Evolutionary conservation across 2,329 filamentous ascomycete species (phyloP).

Genomic region (Byssothecium circinans): DNA sequence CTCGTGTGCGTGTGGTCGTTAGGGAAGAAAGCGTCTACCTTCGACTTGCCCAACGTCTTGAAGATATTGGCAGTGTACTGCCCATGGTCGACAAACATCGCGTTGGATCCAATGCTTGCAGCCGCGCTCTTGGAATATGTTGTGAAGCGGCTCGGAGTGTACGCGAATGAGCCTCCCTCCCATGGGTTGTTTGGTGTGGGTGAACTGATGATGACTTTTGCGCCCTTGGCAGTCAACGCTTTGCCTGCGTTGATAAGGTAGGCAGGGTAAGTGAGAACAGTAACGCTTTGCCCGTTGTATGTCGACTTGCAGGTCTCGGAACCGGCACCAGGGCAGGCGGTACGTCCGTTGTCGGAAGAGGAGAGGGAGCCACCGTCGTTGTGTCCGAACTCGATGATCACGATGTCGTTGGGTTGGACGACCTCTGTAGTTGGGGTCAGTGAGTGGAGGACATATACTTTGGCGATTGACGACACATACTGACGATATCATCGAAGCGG

Average conservation of each 20-base stretch:
- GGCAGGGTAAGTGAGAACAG: conserved; percentile 62
- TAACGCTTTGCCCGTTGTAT: conserved; percentile 57
- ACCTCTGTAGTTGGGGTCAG: conserved; percentile 23
- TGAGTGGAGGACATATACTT: neutral
- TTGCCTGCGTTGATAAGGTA: conserved; percentile 62
- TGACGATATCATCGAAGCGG: conserved; percentile 61
- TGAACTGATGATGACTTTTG: conserved; percentile 61
- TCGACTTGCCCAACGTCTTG: conserved; percentile 51
- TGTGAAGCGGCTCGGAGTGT: conserved; percentile 57
- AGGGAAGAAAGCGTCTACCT: conserved; percentile 59
- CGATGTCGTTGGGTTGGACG: conserved; percentile 62
- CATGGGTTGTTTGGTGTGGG: conserved; percentile 66
- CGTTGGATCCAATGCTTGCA: conserved; percentile 48
- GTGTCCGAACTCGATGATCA: conserved; percentile 72
- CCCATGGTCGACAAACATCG: conserved; percentile 62
- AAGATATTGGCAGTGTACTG: conserved; percentile 59
- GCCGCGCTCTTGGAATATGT: conserved; percentile 55
- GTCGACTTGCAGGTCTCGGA: conserved; percentile 56
- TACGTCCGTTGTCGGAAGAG: conserved; percentile 61
- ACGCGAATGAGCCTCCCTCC: conserved; percentile 58
- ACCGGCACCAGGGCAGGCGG: conserved; percentile 60
- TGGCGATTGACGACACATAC: neutral
- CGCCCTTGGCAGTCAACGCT: conserved; percentile 57
- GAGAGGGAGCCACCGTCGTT: conserved; percentile 66
- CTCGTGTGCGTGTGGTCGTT: conserved; percentile 66